Percentiles rank a stretch among this genome's conserved stretches.
Evolutionary conservation across 2,329 filamentous ascomycete genomes (phyloP).

Genomic region (Aureobasidium sp.): DNA sequence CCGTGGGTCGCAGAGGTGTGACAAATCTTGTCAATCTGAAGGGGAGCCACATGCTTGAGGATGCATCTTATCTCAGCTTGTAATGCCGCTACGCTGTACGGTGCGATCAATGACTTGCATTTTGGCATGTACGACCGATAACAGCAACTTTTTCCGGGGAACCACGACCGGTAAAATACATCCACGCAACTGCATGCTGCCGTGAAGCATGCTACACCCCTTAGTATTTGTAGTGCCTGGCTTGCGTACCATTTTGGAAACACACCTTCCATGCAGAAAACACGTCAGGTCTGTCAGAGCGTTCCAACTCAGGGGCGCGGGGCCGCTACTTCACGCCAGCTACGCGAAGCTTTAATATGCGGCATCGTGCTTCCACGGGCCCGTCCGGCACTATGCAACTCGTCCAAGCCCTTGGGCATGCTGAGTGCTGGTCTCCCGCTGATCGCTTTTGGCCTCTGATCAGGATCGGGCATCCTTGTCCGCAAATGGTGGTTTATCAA

Average conservation of each 20-base stretch:
- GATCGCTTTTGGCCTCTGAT: neutral
- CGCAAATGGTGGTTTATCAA: neutral
- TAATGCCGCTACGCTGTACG: neutral
- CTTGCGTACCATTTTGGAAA: neutral
- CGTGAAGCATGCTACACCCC: neutral
- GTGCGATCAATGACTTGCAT: slow-evolving; percentile 1
- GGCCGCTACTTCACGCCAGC: neutral
- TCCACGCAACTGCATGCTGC: neutral
- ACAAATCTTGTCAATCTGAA: slow-evolving; percentile 7
- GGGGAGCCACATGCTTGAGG: no score
- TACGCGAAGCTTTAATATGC: slow-evolving; percentile 6
- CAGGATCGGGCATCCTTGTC: neutral
- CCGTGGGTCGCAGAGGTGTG: neutral
- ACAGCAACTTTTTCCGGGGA: neutral
- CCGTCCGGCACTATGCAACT: neutral
- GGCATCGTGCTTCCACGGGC: neutral
- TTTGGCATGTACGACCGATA: neutral
- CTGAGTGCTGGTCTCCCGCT: neutral
- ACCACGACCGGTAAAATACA: neutral
- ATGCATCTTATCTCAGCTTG: neutral
- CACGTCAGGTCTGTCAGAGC: slow-evolving; percentile 5
- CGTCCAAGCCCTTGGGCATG: neutral
- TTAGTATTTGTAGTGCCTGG: neutral
- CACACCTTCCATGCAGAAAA: neutral
- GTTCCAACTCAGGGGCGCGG: neutral